A percentile compares a stretch with the other conserved stretches of the same genome.
phyloP scores from a whole-genome alignment of 2,329 filamentous ascomycete species.

The Shiraia sp. region DNA sequence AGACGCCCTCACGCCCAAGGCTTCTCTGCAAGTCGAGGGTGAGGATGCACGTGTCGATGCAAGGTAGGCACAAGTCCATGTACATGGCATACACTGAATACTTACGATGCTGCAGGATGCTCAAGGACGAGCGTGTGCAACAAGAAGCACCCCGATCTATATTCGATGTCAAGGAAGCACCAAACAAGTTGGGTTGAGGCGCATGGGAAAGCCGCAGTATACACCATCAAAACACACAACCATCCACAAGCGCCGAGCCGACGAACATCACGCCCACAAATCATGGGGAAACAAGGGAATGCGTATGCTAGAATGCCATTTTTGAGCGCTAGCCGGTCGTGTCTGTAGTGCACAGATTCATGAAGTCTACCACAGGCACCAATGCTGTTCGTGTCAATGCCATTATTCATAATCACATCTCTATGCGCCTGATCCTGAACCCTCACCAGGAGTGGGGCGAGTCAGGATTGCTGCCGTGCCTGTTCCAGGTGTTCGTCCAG shows the following conservation, averaged over 20 bases:
- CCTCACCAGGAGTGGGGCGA: constrained; percentile 54
- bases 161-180: constrained; percentile 76
- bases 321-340: constrained; percentile 27
- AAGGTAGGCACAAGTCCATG: constrained; percentile 49
- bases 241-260: constrained; percentile 5
- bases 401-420: constrained; percentile 23
- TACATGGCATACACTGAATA: neutral
- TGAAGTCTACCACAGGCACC: constrained; percentile 36
- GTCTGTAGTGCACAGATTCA: constrained; percentile 35
- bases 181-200: constrained; percentile 73
- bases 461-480: constrained; percentile 76
- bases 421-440: constrained; percentile 36
- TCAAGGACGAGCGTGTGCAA: constrained; percentile 83
- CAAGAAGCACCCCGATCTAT: constrained; percentile 64
- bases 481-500: constrained; percentile 63
- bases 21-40: constrained; percentile 83
- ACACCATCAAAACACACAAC: constrained; percentile 1
- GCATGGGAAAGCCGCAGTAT: neutral
- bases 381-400: constrained; percentile 33
- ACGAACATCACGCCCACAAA: constrained; percentile 15
- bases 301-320: constrained; percentile 31
- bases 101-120: constrained; percentile 62
- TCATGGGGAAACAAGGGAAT: constrained; percentile 6
- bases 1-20: constrained; percentile 82
- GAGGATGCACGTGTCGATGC: constrained; percentile 85